Conservation (phyloP, 805 yeast species). For the Saturnispora sekii region DNA sequence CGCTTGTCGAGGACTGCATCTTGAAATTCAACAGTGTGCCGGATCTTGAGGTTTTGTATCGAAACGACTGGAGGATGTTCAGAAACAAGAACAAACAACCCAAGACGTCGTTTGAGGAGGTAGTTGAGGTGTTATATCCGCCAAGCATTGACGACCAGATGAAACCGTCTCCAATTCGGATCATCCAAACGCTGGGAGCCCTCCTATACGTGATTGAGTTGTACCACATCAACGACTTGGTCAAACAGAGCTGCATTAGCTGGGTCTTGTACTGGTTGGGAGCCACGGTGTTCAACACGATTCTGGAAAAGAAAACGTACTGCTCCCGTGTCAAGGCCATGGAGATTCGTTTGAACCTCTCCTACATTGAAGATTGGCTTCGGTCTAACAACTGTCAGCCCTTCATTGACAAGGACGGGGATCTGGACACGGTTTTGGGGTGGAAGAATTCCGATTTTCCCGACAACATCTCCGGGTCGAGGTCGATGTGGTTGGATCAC, state of each 20-base stretch:
- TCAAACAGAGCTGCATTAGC: constrained; percentile 70
- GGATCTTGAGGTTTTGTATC: constrained; percentile 69
- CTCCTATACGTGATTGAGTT: constrained; percentile 74
- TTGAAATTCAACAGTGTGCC: constrained; percentile 75
- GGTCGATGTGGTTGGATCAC: constrained; percentile 16
- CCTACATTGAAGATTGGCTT: constrained; percentile 90
- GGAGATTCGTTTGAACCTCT: constrained; percentile 79
- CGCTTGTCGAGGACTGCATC: constrained; percentile 53
- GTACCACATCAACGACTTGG: constrained; percentile 68
- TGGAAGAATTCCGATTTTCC: constrained; percentile 23
- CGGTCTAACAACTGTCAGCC: constrained; percentile 53
- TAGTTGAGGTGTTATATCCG: constrained; percentile 69
- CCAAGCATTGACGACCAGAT: constrained; percentile 73
- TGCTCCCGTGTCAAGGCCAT: constrained; percentile 77
- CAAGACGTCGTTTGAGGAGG: constrained; percentile 53
- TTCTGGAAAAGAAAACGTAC: constrained; percentile 58
- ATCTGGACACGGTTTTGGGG: constrained; percentile 15
- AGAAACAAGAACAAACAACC: constrained; percentile 31
- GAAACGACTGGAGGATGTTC: constrained; percentile 52
- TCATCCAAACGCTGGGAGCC: constrained; percentile 83
- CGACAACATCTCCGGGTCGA: constrained; percentile 22
- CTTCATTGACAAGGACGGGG: constrained; percentile 20
- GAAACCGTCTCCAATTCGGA: constrained; percentile 80
- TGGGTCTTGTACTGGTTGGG: constrained; percentile 74
- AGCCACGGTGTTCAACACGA: constrained; percentile 59